Evolutionary conservation across 2,329 filamentous ascomycete species (phyloP).

Genomic region (Fusarium oxysporum): DNA sequence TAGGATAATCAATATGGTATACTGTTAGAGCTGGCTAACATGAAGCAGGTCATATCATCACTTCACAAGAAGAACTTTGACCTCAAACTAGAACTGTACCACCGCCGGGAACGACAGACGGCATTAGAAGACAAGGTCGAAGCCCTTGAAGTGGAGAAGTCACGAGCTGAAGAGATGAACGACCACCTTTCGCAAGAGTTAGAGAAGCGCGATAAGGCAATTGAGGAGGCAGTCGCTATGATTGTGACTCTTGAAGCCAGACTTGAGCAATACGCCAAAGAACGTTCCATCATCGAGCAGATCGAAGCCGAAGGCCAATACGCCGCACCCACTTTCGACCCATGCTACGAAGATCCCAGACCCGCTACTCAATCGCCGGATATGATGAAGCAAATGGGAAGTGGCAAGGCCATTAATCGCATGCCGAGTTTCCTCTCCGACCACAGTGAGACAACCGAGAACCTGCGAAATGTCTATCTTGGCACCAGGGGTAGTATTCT

Average conservation of each 20-base stretch:
- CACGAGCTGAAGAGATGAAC: conserved; percentile 68
- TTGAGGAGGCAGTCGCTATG: conserved; percentile 77
- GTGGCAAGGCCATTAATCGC: conserved; percentile 58
- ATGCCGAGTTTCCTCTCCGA: conserved; percentile 76
- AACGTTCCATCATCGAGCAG: conserved; percentile 64
- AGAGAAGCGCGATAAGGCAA: conserved; percentile 75
- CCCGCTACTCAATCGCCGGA: conserved; percentile 33
- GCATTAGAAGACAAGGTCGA: conserved; percentile 69
- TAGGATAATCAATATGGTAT: conserved; percentile 48
- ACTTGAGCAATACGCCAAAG: conserved; percentile 64
- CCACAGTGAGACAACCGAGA: conserved; percentile 68
- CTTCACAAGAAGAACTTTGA: conserved; percentile 83
- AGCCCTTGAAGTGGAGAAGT: conserved; percentile 64
- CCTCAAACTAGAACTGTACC: conserved; percentile 78
- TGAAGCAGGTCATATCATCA: conserved; percentile 69
- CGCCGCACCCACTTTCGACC: conserved; percentile 48
- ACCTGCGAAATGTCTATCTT: conserved; percentile 70
- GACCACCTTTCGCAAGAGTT: conserved; percentile 69
- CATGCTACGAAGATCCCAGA: conserved; percentile 41
- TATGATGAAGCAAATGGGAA: conserved; percentile 42
- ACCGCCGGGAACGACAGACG: conserved; percentile 73
- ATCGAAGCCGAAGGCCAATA: conserved; percentile 59
- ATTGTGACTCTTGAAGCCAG: conserved; percentile 74
- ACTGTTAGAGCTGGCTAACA: conserved; percentile 7
- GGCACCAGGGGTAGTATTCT: conserved; percentile 61